Evolutionary conservation across 2,329 filamentous ascomycete genomes (phyloP).

Genomic region (Cytospora paraplurivora): DNA sequence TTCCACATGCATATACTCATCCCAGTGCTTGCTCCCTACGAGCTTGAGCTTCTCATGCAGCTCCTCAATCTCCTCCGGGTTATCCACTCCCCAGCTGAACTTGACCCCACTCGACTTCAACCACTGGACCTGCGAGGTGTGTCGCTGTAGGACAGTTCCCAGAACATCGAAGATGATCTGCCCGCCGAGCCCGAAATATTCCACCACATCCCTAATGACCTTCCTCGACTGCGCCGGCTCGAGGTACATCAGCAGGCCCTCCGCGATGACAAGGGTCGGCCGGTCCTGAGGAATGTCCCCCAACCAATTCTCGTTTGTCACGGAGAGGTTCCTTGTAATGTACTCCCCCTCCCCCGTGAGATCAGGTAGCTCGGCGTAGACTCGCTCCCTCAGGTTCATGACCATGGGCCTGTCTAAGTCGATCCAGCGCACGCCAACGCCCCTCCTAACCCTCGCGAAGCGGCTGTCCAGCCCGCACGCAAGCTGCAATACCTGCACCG

Average conservation of each 20-base stretch:
- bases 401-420: slow-evolving; percentile 19
- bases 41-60: slow-evolving; percentile 10
- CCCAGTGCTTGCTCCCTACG: slow-evolving; percentile 3
- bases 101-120: neutral
- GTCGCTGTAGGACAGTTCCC: neutral
- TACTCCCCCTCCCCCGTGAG: slow-evolving; percentile 4
- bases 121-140: neutral
- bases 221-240: slow-evolving; percentile 4
- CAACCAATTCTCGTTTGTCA: slow-evolving; percentile 8
- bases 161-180: slow-evolving; percentile 12
- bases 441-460: slow-evolving; percentile 1
- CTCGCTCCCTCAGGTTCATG: slow-evolving; percentile 8
- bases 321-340: slow-evolving; percentile 1
- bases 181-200: slow-evolving; percentile 15
- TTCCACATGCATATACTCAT: slow-evolving; percentile 9
- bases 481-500: slow-evolving; percentile 17
- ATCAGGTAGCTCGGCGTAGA: slow-evolving; percentile 13
- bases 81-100: slow-evolving; percentile 7
- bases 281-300: slow-evolving; percentile 15
- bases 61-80: slow-evolving; percentile 8
- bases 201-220: slow-evolving; percentile 8
- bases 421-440: slow-evolving; percentile 18
- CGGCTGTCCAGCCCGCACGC: slow-evolving; percentile 21
- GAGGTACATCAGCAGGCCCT: slow-evolving; percentile 10
- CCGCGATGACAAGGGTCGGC: slow-evolving; percentile 13